Evolutionary conservation across 805 yeast genomes (phyloP).

Genomic region (Ascoidea tarda): DNA sequence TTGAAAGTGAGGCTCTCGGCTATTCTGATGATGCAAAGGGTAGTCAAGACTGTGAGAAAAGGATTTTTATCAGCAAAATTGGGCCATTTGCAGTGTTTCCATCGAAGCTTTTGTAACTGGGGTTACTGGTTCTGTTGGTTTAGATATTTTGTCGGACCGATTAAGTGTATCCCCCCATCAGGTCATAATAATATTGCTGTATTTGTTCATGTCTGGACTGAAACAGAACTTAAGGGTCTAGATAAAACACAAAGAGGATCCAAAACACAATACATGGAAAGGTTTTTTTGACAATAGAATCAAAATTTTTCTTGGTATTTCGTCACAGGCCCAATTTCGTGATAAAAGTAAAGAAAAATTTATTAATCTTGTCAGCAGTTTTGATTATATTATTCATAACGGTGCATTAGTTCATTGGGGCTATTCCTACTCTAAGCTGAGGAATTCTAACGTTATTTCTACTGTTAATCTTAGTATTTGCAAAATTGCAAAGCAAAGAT

Average conservation of each 20-base stretch:
- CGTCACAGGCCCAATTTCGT: constrained; percentile 65
- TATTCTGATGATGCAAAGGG: constrained; percentile 67
- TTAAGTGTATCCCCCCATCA: constrained; percentile 33
- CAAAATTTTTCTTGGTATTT: constrained; percentile 70
- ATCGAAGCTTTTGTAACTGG: constrained; percentile 81
- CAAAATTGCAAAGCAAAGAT: constrained; percentile 69
- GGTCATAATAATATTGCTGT: constrained; percentile 31
- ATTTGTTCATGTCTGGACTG: constrained; percentile 86
- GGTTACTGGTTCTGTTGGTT: constrained; percentile 91
- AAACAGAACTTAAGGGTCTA: constrained; percentile 49
- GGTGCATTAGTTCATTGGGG: constrained; percentile 99
- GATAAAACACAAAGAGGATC: constrained; percentile 68
- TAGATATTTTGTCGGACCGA: constrained; percentile 71
- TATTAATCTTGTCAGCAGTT: constrained; percentile 29
- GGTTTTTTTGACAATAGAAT: constrained; percentile 36
- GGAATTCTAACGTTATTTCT: constrained; percentile 88
- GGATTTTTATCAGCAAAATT: constrained; percentile 25
- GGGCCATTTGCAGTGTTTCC: constrained; percentile 19
- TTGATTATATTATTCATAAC: constrained; percentile 84
- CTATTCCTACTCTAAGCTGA: constrained; percentile 77
- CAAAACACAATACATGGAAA: constrained; percentile 64
- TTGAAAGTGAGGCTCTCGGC: constrained; percentile 18
- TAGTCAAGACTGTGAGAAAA: constrained; percentile 26
- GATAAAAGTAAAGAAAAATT: constrained; percentile 14
- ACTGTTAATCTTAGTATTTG: constrained; percentile 71